Percentiles rank a stretch among this genome's conserved stretches.
phyloP scores from a whole-genome alignment of 306 rosid genomes.

The Clitoria ternatea region DNA sequence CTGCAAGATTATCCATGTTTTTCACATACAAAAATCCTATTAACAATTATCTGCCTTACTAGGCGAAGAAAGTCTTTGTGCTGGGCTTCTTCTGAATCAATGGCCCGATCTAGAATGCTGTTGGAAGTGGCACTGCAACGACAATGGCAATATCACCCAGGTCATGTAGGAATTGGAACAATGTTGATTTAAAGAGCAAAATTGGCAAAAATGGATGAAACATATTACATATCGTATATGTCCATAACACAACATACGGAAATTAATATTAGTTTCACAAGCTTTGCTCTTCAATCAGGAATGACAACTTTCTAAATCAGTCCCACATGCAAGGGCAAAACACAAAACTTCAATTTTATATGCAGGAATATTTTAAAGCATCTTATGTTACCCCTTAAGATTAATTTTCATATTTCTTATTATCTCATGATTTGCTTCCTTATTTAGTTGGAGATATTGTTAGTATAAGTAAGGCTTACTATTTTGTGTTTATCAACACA shows the following conservation, averaged over 20 bases:
- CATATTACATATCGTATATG: too few species aligned
- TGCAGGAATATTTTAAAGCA: background rate
- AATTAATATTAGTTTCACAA: background rate
- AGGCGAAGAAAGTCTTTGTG: slow-evolving; percentile 61
- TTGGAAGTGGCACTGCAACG: slow-evolving; percentile 88
- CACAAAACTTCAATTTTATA: background rate
- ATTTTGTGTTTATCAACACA: background rate
- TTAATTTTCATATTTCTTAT: background rate
- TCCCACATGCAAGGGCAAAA: background rate
- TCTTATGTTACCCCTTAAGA: background rate
- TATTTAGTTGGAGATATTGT: background rate
- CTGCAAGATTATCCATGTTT: slow-evolving; percentile 13
- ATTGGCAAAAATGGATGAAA: background rate
- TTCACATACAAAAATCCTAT: background rate
- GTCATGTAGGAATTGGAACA: too few species aligned
- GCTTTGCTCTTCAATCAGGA: background rate
- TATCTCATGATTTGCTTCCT: background rate
- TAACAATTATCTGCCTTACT: slow-evolving; percentile 36
- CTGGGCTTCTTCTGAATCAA: slow-evolving; percentile 87
- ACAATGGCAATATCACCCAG: slow-evolving; percentile 29
- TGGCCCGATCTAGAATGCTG: slow-evolving; percentile 96
- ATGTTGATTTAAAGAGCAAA: too few species aligned
- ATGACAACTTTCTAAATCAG: background rate
- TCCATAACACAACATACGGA: background rate
- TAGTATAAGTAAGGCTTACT: background rate